A percentile compares a stretch with the other conserved stretches of the same genome.
phyloP scores from a whole-genome alignment of 2,329 filamentous ascomycete species.

The Xylaria sp. region DNA sequence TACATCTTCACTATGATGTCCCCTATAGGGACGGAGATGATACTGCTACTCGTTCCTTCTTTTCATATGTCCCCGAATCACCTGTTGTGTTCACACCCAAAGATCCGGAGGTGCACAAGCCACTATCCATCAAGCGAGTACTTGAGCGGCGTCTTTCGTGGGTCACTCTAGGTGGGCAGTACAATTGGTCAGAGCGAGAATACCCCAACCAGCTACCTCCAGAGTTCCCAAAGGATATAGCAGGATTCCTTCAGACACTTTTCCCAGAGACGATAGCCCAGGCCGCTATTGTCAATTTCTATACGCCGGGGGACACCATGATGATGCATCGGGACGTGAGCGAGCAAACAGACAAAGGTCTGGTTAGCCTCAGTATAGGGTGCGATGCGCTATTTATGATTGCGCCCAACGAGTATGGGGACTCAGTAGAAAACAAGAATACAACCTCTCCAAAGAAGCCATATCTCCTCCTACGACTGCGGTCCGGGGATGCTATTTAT shows the following conservation, averaged over 20 bases:
- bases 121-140: constrained; percentile 74
- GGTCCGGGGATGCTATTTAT: constrained; percentile 88
- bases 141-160: constrained; percentile 86
- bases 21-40: constrained; percentile 60
- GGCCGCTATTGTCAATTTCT: constrained; percentile 94
- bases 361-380: constrained; percentile 88
- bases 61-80: constrained; percentile 59
- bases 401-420: constrained; percentile 62
- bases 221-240: constrained; percentile 78
- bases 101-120: constrained; percentile 77
- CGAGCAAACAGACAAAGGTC: constrained; percentile 79
- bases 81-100: constrained; percentile 72
- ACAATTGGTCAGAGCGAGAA: constrained; percentile 90
- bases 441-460: constrained; percentile 51
- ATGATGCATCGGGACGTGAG: constrained; percentile 95
- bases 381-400: constrained; percentile 92
- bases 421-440: constrained; percentile 16
- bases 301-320: constrained; percentile 88
- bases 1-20: constrained; percentile 84
- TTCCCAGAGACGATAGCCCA: constrained; percentile 84
- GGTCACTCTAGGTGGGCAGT: constrained; percentile 94
- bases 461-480: constrained; percentile 71
- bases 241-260: constrained; percentile 70
- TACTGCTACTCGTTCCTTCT: constrained; percentile 59
- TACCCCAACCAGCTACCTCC: constrained; percentile 79